These are phyloP conservation scores for Xylariales sp. DNA, from an alignment of 2,329 filamentous ascomycete genomes.

Conservation along the genomic window DNA sequence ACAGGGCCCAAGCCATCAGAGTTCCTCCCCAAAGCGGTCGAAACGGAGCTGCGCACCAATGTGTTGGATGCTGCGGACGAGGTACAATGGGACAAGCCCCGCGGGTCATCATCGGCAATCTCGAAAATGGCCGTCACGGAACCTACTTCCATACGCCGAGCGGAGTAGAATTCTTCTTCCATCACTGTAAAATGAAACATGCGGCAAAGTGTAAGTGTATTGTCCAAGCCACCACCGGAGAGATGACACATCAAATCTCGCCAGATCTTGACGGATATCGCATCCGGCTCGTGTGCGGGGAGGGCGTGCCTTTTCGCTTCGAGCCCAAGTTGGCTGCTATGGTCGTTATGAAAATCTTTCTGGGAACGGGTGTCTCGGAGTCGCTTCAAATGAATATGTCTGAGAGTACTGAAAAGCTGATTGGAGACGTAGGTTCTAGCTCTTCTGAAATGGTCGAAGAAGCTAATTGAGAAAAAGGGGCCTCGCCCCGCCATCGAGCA, in stretches of 20 bases:
- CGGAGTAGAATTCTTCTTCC: constrained; percentile 16
- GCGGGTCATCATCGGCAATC: constrained; percentile 11
- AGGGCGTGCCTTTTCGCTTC: constrained; percentile 24
- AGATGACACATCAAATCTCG: constrained; percentile 7
- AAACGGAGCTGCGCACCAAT: constrained; percentile 3
- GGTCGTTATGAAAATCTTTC: constrained; percentile 41
- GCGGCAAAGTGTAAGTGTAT: constrained; percentile 13
- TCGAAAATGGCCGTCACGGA: constrained; percentile 15
- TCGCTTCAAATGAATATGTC: constrained; percentile 8
- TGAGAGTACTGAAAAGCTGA: too few relatives aligned
- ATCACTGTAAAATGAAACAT: constrained; percentile 19
- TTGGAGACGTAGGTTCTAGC: too few relatives aligned
- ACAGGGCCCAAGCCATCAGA: constrained; percentile 2
- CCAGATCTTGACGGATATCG: constrained; percentile 16
- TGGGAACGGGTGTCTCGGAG: constrained; percentile 37
- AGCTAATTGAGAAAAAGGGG: background rate
- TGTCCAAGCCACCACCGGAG: background rate
- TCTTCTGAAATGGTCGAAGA: background rate
- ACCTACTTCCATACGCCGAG: background rate
- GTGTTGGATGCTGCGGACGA: constrained; percentile 2
- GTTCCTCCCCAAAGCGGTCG: constrained; percentile 10
- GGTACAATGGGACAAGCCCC: background rate
- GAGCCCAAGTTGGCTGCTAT: constrained; percentile 41
- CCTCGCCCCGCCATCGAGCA: too few relatives aligned
- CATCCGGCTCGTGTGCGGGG: constrained; percentile 7